Conservation (phyloP, 164 flowering plant species). For the Buxus sempervirens region DNA sequence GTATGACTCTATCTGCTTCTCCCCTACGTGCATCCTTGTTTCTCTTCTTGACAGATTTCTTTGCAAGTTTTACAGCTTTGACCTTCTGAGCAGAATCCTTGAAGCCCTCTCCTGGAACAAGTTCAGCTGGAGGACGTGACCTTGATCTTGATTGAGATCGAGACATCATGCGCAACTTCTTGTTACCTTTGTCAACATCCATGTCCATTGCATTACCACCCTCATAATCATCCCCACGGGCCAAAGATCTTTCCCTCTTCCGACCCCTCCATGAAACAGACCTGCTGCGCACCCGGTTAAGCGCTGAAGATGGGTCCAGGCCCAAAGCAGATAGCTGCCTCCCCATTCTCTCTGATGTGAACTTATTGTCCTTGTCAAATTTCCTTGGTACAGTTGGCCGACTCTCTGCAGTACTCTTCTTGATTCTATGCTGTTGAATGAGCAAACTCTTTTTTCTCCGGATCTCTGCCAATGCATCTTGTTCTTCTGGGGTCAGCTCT, state of each 20-base stretch:
- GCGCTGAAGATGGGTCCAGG: constrained; percentile 63
- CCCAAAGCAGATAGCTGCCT: constrained; percentile 71
- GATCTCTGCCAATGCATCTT: constrained; percentile 61
- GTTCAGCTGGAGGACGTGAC: constrained; percentile 66
- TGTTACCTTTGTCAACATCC: constrained; percentile 47
- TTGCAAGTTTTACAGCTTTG: constrained; percentile 50
- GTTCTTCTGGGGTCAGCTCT: constrained; percentile 60
- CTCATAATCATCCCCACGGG: constrained; percentile 29
- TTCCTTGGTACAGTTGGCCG: constrained; percentile 75
- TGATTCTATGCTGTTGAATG: constrained; percentile 74
- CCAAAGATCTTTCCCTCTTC: constrained; percentile 73
- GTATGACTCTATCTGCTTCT: constrained; percentile 90
- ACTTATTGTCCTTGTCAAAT: constrained; percentile 66
- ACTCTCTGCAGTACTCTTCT: constrained; percentile 87
- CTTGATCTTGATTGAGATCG: constrained; percentile 32
- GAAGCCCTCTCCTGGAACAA: constrained; percentile 77
- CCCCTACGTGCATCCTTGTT: constrained; percentile 85
- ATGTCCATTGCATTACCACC: constrained; percentile 33
- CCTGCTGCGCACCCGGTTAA: constrained; percentile 61
- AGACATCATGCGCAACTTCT: constrained; percentile 42
- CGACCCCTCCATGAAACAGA: constrained; percentile 52
- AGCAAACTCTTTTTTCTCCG: constrained; percentile 76
- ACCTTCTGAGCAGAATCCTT: constrained; percentile 62
- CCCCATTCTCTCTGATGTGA: constrained; percentile 83
- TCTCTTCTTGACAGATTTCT: constrained; percentile 53